Evolutionary conservation across 192 early-diverging fungal species (phyloP), one percentile per base, ranked within the genome.

Genomic region (Nowakowskiella sp.): DNA sequence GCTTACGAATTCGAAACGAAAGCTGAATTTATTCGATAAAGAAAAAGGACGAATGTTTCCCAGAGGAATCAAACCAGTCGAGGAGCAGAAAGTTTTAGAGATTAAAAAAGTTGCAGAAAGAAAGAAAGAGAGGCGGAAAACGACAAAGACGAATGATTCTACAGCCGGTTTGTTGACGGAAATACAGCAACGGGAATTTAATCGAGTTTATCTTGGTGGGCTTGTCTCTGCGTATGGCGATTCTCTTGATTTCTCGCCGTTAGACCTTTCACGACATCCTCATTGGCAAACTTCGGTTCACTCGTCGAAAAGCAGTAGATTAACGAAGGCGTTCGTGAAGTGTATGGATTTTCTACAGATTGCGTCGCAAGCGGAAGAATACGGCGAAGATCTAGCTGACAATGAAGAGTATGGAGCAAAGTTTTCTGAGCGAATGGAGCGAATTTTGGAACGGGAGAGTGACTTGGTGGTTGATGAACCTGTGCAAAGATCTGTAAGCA

Each of bases 1-100:
- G 1, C 86, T 90, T 26, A 53, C 71, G 4, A 60, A 76, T 44
- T 54, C 60, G 10, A 64, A 67, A 31, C 69, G 76, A 16, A 57
- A 64, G 44, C 57, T 85, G n/a, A 16, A 48, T 3, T 70, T 75
- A 57, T 86, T 76, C 42, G 66, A 64, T 10, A 65, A 63, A 1
- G 29, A 53, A 8, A 52, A 60, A 13, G 65, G 71, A 1, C 50
- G 66, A 1, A 62, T 87, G 44, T 32, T 88, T 0, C 87, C 87
- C 0, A 8, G 27, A 7, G 59, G 60, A 1, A 58, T 64, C 1
- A 30, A 32, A 21, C 85, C 85, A 4, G 57, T 56, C 0, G 73
- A 71, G 30, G 64, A 69, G n/a, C 60, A 74, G 13, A 54, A 72
- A 49, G 46, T 60, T 27, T 45, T 88, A 13, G 59, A 60, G 13